Percentiles rank a stretch among this genome's conserved stretches.
phyloP scores from a whole-genome alignment of 2,329 filamentous ascomycete species.

The Pezicula rhizophila region DNA sequence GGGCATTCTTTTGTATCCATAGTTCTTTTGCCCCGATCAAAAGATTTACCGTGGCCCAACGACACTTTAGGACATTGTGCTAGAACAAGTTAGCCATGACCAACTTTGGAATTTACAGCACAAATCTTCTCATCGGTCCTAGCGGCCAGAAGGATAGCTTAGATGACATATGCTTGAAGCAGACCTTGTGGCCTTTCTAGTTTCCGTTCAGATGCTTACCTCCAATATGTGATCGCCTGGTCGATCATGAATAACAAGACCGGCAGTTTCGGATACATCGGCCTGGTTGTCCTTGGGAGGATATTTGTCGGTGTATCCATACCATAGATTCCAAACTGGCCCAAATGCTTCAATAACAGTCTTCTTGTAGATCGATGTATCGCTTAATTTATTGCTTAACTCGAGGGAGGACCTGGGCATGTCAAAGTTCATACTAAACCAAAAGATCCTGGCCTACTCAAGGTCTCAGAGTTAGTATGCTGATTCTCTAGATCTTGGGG shows the following conservation, averaged over 20 bases:
- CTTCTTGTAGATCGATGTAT: constrained; percentile 17
- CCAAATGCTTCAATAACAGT: constrained; percentile 21
- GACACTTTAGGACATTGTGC: constrained; percentile 19
- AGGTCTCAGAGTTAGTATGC: no score
- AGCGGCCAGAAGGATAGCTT: no score
- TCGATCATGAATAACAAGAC: neutral
- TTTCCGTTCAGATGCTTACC: neutral
- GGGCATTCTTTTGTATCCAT: constrained; percentile 15
- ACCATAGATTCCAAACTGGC: constrained; percentile 18
- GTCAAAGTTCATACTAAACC: constrained; percentile 21
- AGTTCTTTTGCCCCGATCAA: constrained; percentile 18
- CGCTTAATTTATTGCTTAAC: constrained; percentile 24
- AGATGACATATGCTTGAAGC: no score
- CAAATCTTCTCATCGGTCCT: no score
- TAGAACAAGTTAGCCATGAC: constrained; percentile 5
- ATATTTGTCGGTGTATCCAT: constrained; percentile 1
- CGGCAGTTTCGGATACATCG: neutral
- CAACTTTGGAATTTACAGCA: neutral
- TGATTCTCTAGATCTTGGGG: no score
- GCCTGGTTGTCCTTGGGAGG: neutral
- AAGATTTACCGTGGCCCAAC: constrained; percentile 21
- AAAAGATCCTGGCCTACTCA: constrained; percentile 14
- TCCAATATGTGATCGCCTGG: neutral
- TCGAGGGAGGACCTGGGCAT: constrained; percentile 24
- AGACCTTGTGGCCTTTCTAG: neutral